Base-by-base conservation (phyloP, 2,329 filamentous ascomycete species). In the Zymoseptoria pseudotritici region DNA sequence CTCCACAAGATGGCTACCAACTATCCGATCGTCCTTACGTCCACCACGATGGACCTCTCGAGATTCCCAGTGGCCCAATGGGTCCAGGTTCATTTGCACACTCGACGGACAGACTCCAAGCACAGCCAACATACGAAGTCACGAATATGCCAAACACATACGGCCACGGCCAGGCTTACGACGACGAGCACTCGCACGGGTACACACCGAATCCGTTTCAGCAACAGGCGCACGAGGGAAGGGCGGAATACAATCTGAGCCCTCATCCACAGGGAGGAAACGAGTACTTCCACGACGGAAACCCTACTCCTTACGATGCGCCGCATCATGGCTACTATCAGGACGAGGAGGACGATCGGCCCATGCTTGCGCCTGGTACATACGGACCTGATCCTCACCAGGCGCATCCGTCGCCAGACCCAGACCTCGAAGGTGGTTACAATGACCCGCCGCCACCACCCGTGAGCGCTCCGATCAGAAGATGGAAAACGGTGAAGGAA, bases 401-500 rank as follows among this genome's bases (percentile, higher is more conserved):
- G 9, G 58, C 59, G n/a, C 57, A 55, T 36, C 58, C 52, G 60
- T 53, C 72, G 75, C 65, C 65, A 74, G 77, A 77, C 60, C 58
- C 61, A 49, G 72, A 74, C 57, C 46, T 73, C 17, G 72, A 74
- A 58, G 67, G 61, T 53, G 72, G 70, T 11, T 77, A 75, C 61
- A 68, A 74, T 21, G 77, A 79, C 59, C 72, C 76, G 31, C 74
- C 76, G 11, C 78, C 78, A 62, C 79, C 80, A 58, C 79, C 82
- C 20, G 80, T 79, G 65, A 83, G 80, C 58, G 83, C 79, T 64
- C 83, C 83, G 4, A 86, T 97, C 66, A 88, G 90, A 74, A 84
- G 94, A 73, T 97, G 91, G 90, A 99, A 97, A 81, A 99, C 94
- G 0, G 93, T 99, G 54, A 99, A 97, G 77, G 91, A 97, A 78